Conservation (phyloP, 2,329 filamentous ascomycete species). For the Periconia sp. region DNA sequence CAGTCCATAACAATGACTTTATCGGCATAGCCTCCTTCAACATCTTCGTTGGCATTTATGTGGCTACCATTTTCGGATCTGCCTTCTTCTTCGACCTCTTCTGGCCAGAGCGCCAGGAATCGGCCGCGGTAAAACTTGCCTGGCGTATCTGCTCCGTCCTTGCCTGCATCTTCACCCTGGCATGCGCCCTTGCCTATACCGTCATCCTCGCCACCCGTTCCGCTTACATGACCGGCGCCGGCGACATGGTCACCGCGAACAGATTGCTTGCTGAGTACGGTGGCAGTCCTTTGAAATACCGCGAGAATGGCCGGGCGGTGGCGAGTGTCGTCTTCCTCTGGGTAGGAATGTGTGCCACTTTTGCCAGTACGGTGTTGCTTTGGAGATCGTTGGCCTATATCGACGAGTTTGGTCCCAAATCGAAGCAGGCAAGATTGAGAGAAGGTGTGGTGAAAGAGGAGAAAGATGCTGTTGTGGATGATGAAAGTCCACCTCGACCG, state of each 20-base stretch:
- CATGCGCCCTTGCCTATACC: constrained; percentile 54
- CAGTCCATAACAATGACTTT: constrained; percentile 58
- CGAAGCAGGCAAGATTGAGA: neutral
- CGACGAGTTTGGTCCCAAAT: neutral
- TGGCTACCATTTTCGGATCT: constrained; percentile 60
- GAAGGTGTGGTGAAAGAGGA: neutral
- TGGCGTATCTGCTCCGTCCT: constrained; percentile 58
- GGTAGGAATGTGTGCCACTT: constrained; percentile 53
- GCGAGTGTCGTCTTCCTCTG: constrained; percentile 57
- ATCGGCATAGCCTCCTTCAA: constrained; percentile 60
- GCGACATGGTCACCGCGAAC: constrained; percentile 26
- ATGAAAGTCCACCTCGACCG: neutral
- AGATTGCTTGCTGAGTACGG: constrained; percentile 41
- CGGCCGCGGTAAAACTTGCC: constrained; percentile 50
- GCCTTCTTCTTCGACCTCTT: constrained; percentile 66
- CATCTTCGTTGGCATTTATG: constrained; percentile 60
- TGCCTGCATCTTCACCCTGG: constrained; percentile 51
- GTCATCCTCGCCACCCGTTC: constrained; percentile 52
- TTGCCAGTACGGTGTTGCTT: constrained; percentile 38
- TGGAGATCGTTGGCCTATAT: neutral
- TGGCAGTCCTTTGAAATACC: constrained; percentile 35
- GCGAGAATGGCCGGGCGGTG: constrained; percentile 53
- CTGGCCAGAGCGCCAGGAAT: constrained; percentile 59
- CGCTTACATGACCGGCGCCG: constrained; percentile 50
- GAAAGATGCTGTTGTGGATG: neutral